Evolutionary conservation across 306 rosid species (phyloP), one percentile per base, ranked within the genome.

Genomic region (Dryas octopetala): DNA sequence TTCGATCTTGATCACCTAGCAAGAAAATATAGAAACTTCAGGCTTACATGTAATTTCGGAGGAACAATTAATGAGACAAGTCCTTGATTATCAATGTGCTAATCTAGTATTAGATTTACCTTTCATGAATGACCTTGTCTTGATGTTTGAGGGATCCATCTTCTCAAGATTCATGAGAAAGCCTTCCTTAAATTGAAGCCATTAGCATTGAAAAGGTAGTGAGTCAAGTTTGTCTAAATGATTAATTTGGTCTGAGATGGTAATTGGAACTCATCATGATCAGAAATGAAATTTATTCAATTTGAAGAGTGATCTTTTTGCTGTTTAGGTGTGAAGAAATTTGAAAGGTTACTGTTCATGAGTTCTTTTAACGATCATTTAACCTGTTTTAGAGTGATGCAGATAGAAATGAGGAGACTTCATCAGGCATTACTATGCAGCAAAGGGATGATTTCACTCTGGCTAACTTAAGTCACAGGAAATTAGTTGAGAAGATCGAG

Each of bases 371-470:
- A 88, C 82, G 84, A 79, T 82, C 64, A 83, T 78, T 86, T 82
- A 78, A 71, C 81, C 85, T 84, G 85, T 82, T 85, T 80, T 92
- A 95, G 93, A 89, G 87, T 80, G 80, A 81, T 85, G 90, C 92
- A 88, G 93, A 88, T 85, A 83, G 70, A 79, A 64, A 74, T 57
- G 75, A 67, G 38, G 89, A 87, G 80, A 38, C 71, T 68, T 62
- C 87, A 81, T 76, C 86, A 9, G 71, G 68, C 71, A 68, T 66
- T 73, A 69, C 81, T 48, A 72, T 61, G 66, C 70, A 84, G 38
- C 75, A 68, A 75, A 77, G 41, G 44, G 63, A 67, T 77, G 79
- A 74, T 49, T 45, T 69, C 55, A 58, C 76, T 71, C 79, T 64
- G 60, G 74, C 72, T 68, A 62, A 78, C 75, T 48, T 62, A 50